A percentile compares a stretch with the other conserved stretches of the same genome.
These are phyloP conservation scores for Arthrobotrys entomopaga DNA, from an alignment of 2,329 filamentous ascomycete genomes.

Conservation along the genomic window DNA sequence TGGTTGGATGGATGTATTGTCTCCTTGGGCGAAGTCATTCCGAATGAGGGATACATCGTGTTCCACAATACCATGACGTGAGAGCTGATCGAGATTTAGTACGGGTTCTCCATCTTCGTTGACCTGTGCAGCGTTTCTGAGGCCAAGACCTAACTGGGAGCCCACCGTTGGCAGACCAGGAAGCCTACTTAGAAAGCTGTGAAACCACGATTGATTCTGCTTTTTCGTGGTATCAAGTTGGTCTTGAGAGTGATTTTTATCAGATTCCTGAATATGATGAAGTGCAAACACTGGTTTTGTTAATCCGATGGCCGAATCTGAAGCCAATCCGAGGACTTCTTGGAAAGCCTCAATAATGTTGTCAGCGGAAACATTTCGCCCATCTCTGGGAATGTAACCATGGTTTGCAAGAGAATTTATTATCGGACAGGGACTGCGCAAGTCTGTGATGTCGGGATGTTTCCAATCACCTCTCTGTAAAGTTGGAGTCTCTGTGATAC, in stretches of 20 bases:
- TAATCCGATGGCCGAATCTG: slow-evolving; percentile 30
- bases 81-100: slow-evolving; percentile 60
- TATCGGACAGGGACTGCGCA: slow-evolving; percentile 44
- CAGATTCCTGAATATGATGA: slow-evolving; percentile 11
- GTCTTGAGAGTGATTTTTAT: not conserved
- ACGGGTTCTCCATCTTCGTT: slow-evolving; percentile 45
- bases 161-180: slow-evolving; percentile 34
- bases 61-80: slow-evolving; percentile 61
- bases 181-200: slow-evolving; percentile 31
- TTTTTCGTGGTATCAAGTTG: not conserved
- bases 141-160: slow-evolving; percentile 23
- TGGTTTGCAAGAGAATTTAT: slow-evolving; percentile 51
- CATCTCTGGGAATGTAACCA: slow-evolving; percentile 45
- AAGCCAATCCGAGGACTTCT: slow-evolving; percentile 38
- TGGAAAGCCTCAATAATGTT: slow-evolving; percentile 31
- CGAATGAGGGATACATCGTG: slow-evolving; percentile 61
- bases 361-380: slow-evolving; percentile 37
- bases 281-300: slow-evolving; percentile 34
- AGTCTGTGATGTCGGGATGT: slow-evolving; percentile 40
- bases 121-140: slow-evolving; percentile 52
- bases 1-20: slow-evolving; percentile 57
- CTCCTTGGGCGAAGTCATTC: slow-evolving; percentile 58
- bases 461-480: slow-evolving; percentile 36
- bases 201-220: slow-evolving; percentile 31
- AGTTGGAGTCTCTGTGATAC: not conserved